These are phyloP conservation scores for Glutinoglossum americanum DNA, from an alignment of 495 filamentous ascomycete species.

Conservation along the genomic window DNA sequence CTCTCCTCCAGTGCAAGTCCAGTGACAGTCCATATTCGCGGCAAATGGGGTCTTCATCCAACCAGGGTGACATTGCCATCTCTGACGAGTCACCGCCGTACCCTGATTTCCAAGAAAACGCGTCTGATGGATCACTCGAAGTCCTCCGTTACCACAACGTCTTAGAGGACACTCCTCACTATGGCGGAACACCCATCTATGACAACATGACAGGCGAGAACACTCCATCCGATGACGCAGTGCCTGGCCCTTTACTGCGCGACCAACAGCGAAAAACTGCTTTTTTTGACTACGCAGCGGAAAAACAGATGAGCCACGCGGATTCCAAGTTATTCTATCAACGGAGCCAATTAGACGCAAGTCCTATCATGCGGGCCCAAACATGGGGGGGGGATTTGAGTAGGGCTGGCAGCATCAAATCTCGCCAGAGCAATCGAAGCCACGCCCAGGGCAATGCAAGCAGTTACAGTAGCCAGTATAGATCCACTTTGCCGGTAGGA, in stretches of 20 bases:
- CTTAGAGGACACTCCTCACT: neutral
- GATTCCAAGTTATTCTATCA: constrained; percentile 94
- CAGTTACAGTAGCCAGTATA: constrained; percentile 3
- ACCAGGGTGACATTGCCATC: neutral
- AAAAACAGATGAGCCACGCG: constrained; percentile 74
- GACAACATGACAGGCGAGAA: neutral
- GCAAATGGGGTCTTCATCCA: neutral
- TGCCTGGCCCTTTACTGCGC: constrained; percentile 43
- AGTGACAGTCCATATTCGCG: neutral
- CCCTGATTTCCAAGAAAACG: neutral
- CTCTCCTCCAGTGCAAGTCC: neutral
- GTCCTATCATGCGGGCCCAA: constrained; percentile 24
- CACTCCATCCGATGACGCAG: constrained; percentile 5
- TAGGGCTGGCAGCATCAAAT: constrained; percentile 21
- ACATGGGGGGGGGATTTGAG: constrained; percentile 12
- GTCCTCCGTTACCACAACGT: neutral
- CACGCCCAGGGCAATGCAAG: neutral
- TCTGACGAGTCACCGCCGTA: neutral
- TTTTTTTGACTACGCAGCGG: constrained; percentile 67
- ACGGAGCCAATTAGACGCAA: constrained; percentile 48
- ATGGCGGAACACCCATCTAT: neutral
- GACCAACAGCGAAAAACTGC: constrained; percentile 62
- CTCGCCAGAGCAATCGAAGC: constrained; percentile 10
- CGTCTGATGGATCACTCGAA: neutral
- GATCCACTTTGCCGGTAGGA: constrained; percentile 13